Evolutionary conservation across 2,329 filamentous ascomycete species (phyloP).

Genomic region (Ascochyta pisi): DNA sequence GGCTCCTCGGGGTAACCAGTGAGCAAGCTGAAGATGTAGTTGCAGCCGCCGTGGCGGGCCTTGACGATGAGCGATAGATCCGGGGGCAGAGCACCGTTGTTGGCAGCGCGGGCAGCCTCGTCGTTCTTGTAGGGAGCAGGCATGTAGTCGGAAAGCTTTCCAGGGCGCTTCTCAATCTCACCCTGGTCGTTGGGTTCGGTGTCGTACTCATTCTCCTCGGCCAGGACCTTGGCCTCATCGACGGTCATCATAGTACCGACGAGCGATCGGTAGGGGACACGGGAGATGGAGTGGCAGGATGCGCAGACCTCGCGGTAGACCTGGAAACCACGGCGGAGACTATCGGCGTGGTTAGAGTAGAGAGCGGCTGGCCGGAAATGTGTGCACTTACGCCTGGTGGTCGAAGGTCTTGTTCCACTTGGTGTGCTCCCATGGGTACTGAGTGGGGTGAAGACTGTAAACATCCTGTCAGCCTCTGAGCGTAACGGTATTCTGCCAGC

Average conservation of each 20-base stretch:
- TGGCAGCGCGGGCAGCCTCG: constrained; percentile 95
- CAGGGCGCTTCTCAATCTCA: constrained; percentile 96
- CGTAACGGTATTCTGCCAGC: constrained; percentile 34
- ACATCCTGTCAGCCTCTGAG: constrained; percentile 35
- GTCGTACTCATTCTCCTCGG: constrained; percentile 98
- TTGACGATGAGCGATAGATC: constrained; percentile 98
- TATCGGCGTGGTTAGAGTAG: constrained; percentile 47
- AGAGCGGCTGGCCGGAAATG: not conserved
- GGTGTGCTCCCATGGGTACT: constrained; percentile 95
- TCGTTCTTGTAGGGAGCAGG: constrained; percentile 98
- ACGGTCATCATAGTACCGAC: constrained; percentile 94
- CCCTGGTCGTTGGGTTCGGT: constrained; percentile 97
- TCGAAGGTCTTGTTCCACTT: constrained; percentile 96
- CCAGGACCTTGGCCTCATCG: constrained; percentile 95
- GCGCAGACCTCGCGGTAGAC: constrained; percentile 99
- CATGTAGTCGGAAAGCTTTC: constrained; percentile 98
- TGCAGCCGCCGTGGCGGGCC: constrained; percentile 94
- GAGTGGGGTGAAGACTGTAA: constrained; percentile 82
- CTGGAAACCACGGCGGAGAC: constrained; percentile 98
- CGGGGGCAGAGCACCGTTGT: constrained; percentile 96
- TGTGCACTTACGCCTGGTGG: constrained; percentile 81
- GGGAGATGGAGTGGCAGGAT: constrained; percentile 93
- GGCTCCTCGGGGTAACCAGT: constrained; percentile 98
- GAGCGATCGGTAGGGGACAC: constrained; percentile 90
- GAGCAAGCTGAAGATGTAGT: constrained; percentile 97